Evolutionary conservation across 371 early-diverging fungal genomes (phyloP), one percentile per base, ranked within the genome.

Genomic region (Phascolomyces articulosus): DNA sequence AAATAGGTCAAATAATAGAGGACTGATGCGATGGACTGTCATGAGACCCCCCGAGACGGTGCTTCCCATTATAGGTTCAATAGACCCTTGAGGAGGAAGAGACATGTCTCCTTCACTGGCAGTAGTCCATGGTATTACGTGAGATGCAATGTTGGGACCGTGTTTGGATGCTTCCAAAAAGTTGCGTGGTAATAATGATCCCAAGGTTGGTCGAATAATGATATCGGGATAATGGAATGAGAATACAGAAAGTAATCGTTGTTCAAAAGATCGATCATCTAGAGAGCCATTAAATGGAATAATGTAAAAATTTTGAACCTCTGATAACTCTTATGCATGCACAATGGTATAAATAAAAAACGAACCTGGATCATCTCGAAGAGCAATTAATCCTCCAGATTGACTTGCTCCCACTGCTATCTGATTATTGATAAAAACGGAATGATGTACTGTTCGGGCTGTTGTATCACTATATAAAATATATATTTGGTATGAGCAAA

Each of bases 181-280:
- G n/a, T 44, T n/a, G 3, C 53, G 66, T 2, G 75, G 44, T 8
- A 65, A 40, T 15, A 75, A 40, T 24, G 68, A 40, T 0, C 69
- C 70, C 31, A 78, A 38, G 1, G 38, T 59, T 0, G 77, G 72
- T 9, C 67, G 64, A 18, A 72, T 67, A 27, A 79, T 58, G 47
- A 77, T 68, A 26, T 79, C 80, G 0, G 77, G 64, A 60, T 74
- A 74, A 28, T 76, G 74, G 28, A 76, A 79, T 0, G 69, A 63
- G 26, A 79, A 79, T 27, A 65, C 15, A 3, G 56, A 59, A 15
- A 71, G 15, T 15, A 79, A 55, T 4, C 76, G 54, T 21, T 69
- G 60, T 54, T 72, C 69, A 62, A 72, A 69, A 0, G 69, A 67
- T 11, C n/a, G 31, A 41, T 72, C 73, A 8, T 68, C 56, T 69